Evolutionary conservation across 2,329 filamentous ascomycete genomes (phyloP), one percentile per base, ranked within the genome.

Genomic region (Phoma herbarum): DNA sequence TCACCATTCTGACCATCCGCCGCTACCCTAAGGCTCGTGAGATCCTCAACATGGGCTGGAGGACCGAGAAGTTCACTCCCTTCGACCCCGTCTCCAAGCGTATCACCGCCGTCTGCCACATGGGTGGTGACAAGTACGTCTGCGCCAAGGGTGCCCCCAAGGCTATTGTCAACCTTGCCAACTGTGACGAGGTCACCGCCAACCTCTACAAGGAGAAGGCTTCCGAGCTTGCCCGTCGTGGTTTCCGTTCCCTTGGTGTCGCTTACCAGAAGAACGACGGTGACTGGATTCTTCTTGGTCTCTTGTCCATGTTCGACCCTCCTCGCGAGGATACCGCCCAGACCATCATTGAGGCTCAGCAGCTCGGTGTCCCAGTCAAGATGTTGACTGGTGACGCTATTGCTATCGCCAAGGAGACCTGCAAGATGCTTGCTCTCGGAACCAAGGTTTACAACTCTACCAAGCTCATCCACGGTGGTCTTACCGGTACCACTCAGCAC

Each of bases 391-490:
- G 89, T 85, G 89, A 92, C 75, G 89, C 89, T 65, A 90, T 91
- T 69, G 89, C 89, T 70, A 92, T 92, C 66, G 89, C 89, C 59
- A 91, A 91, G 82, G 89, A 92, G 80, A 92, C 89, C 67, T 92
- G 89, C 85, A 90, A 91, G 82, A 91, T 91, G 87, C 84, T 92
- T 76, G 88, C 89, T 66, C 86, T 92, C 59, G 88, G 88, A 69
- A 91, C 89, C 76, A 91, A 91, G 83, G 89, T 92, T 66, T 92
- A 92, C 83, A 90, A 91, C 82, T 91, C 89, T 60, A 87, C 90
- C 75, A 89, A 88, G 80, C 85, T 92, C 66, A 90, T 91, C 69
- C 87, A 90, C 79, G 88, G 89, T 79, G 89, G 89, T 82, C 85
- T 92, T 61, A 85, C 87, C 59, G 89, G 89, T 68, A 86, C 88